Conservation (phyloP, 176 grass and related monocot species). For the Lolium perenne region DNA sequence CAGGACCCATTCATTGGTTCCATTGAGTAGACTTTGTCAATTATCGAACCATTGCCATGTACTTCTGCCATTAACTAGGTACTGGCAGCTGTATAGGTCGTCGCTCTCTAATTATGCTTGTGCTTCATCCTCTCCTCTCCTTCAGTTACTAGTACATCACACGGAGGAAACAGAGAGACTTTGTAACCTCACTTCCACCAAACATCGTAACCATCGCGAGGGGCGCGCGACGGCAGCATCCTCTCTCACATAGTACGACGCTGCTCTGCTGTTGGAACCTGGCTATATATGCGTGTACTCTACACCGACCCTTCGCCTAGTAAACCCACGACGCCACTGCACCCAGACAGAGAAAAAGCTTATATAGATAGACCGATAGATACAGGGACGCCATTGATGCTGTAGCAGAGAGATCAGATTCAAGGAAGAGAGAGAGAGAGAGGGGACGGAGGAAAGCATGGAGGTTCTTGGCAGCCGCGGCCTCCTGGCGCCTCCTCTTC, state of each 20-base stretch:
- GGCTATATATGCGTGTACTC: conserved; percentile 24
- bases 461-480: background rate
- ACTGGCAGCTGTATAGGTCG: background rate
- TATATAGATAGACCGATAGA: background rate
- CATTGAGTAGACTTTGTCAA: conserved; percentile 17
- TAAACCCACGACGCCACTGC: background rate
- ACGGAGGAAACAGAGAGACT: background rate
- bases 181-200: background rate
- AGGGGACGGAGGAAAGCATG: background rate
- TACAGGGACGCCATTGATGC: conserved; percentile 16
- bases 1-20: background rate
- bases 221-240: background rate
- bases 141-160: background rate
- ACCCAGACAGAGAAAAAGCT: background rate
- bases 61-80: too few species aligned
- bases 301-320: background rate
- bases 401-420: background rate
- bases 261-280: background rate
- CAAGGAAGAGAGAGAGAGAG: background rate
- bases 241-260: background rate
- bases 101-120: background rate
- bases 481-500: background rate
- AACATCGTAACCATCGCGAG: conserved; percentile 47
- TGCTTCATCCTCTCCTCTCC: background rate
- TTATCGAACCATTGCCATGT: background rate